phyloP scores from a whole-genome alignment of 176 grass and related monocot genomes.

The Raddia guianensis region DNA sequence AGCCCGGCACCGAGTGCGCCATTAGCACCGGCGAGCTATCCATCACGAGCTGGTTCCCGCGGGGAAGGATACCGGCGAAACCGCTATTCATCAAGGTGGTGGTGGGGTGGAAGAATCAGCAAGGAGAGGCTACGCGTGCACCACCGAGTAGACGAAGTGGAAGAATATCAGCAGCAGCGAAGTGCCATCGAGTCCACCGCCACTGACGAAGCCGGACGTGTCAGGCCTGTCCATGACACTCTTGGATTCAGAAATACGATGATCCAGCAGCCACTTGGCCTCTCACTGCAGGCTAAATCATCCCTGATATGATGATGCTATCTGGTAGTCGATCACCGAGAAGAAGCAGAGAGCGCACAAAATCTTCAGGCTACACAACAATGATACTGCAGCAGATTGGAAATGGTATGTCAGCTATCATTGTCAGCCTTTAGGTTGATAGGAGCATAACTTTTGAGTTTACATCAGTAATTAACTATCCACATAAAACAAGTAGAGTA shows the following conservation, averaged over 20 bases:
- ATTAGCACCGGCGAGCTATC: constrained; percentile 27
- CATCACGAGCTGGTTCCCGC: constrained; percentile 37
- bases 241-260: constrained; percentile 16
- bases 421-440: not conserved
- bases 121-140: constrained; percentile 21
- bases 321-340: constrained; percentile 7
- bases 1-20: constrained; percentile 31
- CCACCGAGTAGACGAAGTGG: constrained; percentile 54
- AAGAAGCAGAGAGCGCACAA: constrained; percentile 14
- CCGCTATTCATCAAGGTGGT: constrained; percentile 41
- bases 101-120: constrained; percentile 33
- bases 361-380: constrained; percentile 30
- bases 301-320: constrained; percentile 10
- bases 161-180: constrained; percentile 63
- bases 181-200: constrained; percentile 50
- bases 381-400: constrained; percentile 20
- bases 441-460: not conserved
- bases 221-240: constrained; percentile 64
- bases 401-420: not conserved
- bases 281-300: constrained; percentile 16
- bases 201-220: constrained; percentile 76
- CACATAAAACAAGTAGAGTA: not conserved
- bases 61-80: constrained; percentile 1
- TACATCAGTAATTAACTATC: too few species aligned
- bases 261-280: constrained; percentile 18